Conservation (phyloP, 192 early-diverging fungal genomes). For the Diversispora eburnea region DNA sequence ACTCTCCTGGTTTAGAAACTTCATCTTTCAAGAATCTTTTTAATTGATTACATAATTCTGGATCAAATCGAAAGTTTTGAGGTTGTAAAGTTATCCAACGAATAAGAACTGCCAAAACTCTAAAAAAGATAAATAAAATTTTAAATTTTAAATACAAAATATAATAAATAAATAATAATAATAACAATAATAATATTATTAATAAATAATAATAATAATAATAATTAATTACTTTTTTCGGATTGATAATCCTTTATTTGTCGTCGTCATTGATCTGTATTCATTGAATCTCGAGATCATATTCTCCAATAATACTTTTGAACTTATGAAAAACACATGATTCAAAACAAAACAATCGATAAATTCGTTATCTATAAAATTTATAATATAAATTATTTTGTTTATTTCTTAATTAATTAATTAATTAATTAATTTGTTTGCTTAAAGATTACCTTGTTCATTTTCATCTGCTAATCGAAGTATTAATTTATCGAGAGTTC, state of each 20-base stretch:
- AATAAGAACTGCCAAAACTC: conserved; percentile 54
- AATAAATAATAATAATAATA: neutral
- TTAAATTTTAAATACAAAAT: too few relatives aligned
- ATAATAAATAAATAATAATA: too few relatives aligned
- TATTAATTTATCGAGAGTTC: conserved; percentile 62
- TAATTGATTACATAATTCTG: conserved; percentile 39
- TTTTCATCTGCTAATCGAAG: conserved; percentile 60
- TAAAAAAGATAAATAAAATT: conserved; percentile 25
- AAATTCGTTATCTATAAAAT: conserved; percentile 56
- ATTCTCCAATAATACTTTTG: conserved; percentile 50
- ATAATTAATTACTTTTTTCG: conserved; percentile 38
- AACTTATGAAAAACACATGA: conserved; percentile 59
- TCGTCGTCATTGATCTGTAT: conserved; percentile 35
- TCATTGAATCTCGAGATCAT: conserved; percentile 55
- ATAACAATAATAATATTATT: too few relatives aligned
- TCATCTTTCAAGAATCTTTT: conserved; percentile 49
- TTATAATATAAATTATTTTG: neutral
- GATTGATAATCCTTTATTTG: conserved; percentile 44
- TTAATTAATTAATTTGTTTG: neutral
- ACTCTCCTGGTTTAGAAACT: conserved; percentile 37
- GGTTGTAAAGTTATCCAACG: conserved; percentile 62
- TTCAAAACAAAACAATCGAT: conserved; percentile 58
- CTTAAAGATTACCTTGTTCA: conserved; percentile 46
- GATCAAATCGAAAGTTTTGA: conserved; percentile 54
- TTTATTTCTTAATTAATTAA: neutral